Percentiles rank a stretch among this genome's conserved stretches.
Conservation (phyloP, 2,329 filamentous ascomycete species). For the Pseudogymnoascus sp. region DNA sequence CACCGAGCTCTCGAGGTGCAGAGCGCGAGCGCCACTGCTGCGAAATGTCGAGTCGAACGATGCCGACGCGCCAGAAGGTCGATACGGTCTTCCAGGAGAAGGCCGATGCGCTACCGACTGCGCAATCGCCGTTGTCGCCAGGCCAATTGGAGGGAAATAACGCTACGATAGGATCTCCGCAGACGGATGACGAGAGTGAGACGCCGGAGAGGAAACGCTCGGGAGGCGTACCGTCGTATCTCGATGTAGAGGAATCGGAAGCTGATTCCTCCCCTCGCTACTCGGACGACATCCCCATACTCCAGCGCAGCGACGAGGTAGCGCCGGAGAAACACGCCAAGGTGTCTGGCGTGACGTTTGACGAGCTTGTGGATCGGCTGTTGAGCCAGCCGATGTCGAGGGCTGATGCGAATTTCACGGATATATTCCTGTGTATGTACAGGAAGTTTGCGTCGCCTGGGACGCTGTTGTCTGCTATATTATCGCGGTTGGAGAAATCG, state of each 20-base stretch:
- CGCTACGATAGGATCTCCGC: background rate
- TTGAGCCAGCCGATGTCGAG: constrained; percentile 75
- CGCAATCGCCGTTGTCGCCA: background rate
- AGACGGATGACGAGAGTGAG: background rate
- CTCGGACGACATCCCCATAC: constrained; percentile 59
- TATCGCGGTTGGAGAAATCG: constrained; percentile 65
- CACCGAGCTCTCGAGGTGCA: background rate
- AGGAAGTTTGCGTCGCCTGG: constrained; percentile 83
- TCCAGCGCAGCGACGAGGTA: constrained; percentile 59
- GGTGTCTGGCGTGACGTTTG: constrained; percentile 48
- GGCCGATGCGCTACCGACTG: background rate
- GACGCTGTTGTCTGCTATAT: constrained; percentile 70
- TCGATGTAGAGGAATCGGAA: constrained; percentile 55
- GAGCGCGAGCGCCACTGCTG: background rate
- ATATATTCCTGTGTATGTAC: constrained; percentile 87
- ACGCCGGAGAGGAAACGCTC: background rate
- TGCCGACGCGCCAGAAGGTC: background rate
- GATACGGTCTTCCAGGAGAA: constrained; percentile 1
- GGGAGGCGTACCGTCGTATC: constrained; percentile 16
- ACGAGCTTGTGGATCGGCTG: constrained; percentile 79
- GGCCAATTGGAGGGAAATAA: background rate
- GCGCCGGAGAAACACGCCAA: constrained; percentile 47
- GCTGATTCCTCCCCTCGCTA: constrained; percentile 58
- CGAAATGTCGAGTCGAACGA: background rate
- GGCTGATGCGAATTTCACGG: constrained; percentile 78